Base-by-base conservation (phyloP, 768 basidiomycete species). In the Boletellus sp. region DNA sequence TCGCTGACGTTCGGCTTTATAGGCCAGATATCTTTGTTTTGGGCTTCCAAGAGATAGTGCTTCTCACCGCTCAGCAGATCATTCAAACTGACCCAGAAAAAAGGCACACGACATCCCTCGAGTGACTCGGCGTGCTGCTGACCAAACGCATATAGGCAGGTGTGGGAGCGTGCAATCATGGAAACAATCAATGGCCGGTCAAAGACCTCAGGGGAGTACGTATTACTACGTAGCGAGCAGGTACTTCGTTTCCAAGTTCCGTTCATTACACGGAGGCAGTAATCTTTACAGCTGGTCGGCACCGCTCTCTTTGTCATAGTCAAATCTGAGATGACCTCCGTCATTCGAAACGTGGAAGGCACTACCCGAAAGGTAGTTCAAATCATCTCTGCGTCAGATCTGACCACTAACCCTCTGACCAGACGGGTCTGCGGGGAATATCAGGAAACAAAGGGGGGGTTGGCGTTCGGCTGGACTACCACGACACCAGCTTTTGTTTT, bases 371-470 rank as follows among this genome's bases (percentile, higher is more conserved):
- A 99, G 78, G 94, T 90, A 50, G n/a, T 55, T 42, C 32, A 12
- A 45, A 42, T 24, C 11, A 6, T 45, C 11, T 45, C 11, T 35
- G 32, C 28, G 20, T 19, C 6, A 17, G 9, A n/a, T 10, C 17
- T 20, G 15, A 28, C 23, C 23, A 11, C 34, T 61, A 31, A 59
- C 24, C n/a, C 22, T 46, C 40, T 12, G 17, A 34, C 40, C 52
- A 91, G 89, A 91, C 90, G n/a, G 89, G 88, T 35, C 73, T 90
- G 36, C 79, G 87, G 31, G 96, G 96, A 12, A 93, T 98, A 82
- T 93, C 93, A 1, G 96, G 94, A 24, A 95, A 95, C 72, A 95
- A 99, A 72, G 96, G 96, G 17, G 96, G 93, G 2, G 90, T 95
- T 12, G 94, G 87, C 6, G 91, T 99, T 55, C 85, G 96, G 12